Evolutionary conservation across 2,329 filamentous ascomycete genomes (phyloP), one percentile per base, ranked within the genome.

Genomic region (Apiospora phragmitis): DNA sequence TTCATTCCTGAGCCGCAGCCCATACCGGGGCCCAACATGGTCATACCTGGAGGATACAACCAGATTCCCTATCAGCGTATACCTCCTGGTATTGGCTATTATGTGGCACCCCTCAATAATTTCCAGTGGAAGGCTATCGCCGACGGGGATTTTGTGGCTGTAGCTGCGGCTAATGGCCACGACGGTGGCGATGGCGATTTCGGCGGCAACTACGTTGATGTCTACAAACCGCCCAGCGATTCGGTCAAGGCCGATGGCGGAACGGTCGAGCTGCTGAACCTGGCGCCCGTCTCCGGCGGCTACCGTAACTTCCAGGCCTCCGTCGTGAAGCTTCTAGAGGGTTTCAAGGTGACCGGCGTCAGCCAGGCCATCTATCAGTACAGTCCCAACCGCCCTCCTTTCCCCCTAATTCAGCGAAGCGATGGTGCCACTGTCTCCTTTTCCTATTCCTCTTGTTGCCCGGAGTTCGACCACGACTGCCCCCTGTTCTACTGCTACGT

Each of bases 401-500:
- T n/a, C 32, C 51, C 51, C 51, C 6, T 32, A 11, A 18, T 32
- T 6, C 16, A 18, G 29, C 16, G 3, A 12, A 16, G 16, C 11
- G 8, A 6, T 8, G 16, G 29, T 32, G 4, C 51, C 51, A 8
- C 7, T 16, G 3, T 4, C 29, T 51, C 47, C 9, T 26, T 3
- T n/a, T 24, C 26, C 26, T 6, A 29, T 26, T 4, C 4, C 26
- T 1, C 49, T 16, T 7, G 4, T 26, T 8, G 3, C 14, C 43
- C 32, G 21, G 32, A 55, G 4, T 9, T 4, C 6, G 2, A 24
- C 3, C 45, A 68, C 14, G 7, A 16, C 7, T 68, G 67, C 12
- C 47, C 43, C 29, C n/a, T 35, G 32, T 26, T 41, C 29, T 68
- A 68, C 35, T 55, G 67, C 29, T 68, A 68, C 26, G 45, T 68